Base-by-base conservation (phyloP, 2,329 filamentous ascomycete species). In the Lachnellula subtilissima region DNA sequence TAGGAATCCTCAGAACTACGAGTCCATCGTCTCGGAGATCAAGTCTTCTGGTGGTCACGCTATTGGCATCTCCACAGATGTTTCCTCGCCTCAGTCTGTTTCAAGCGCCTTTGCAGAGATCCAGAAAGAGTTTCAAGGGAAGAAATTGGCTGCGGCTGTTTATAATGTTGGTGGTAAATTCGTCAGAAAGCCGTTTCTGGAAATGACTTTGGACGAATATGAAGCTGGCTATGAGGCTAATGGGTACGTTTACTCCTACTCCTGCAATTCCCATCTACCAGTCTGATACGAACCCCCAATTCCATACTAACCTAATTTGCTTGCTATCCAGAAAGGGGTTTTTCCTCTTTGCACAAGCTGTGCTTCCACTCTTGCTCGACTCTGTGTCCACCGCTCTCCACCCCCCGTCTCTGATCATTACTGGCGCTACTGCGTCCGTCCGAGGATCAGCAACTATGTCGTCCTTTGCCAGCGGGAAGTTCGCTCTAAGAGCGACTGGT, bases 401-500 rank as follows among this genome's bases (percentile, higher is more conserved):
- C 67, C 89, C 91, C 4, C 91, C 91, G 0, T 87, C 87, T 0
- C 76, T 96, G 19, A 87, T 96, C 66, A 88, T 95, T 72, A 96
- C 91, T 0, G 91, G 91, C 35, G 91, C 91, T 0, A 96, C 91
- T 0, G 91, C 90, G 0, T 89, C 87, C 0, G 64, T 93, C 17
- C 87, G 86, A 65, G 88, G 88, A 4, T 87, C 84, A 11, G 84
- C 89, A 0, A 75, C 76, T 12, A 88, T 91, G 70, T 76, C 84
- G 1, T 74, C 81, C 7, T 96, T 96, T 67, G 87, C 90, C 0
- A 82, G 85, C 2, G 87, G 87, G 28, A 96, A 95, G 70, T 95
- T 91, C 69, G 90, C 89, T 4, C 75, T 88, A 64, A 79, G 91
- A 35, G 89, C 86, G 0, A 73, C 95, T 50, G 79, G 81, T 0